phyloP scores from a whole-genome alignment of 2,329 filamentous ascomycete species.

The Aspergillus sp. region DNA sequence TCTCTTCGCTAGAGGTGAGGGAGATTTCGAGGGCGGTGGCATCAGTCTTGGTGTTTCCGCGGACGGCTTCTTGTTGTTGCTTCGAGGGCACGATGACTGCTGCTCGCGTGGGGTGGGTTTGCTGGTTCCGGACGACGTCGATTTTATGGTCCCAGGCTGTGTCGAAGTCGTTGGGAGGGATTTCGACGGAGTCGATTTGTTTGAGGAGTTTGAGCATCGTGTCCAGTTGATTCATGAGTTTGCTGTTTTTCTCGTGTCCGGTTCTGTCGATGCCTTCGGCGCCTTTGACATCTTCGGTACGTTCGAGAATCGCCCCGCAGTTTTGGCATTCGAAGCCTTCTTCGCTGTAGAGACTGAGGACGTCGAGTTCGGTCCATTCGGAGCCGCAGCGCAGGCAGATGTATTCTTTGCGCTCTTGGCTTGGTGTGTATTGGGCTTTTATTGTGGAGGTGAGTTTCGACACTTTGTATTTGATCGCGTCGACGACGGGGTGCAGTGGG shows the following conservation, averaged over 20 bases:
- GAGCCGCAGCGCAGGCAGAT: conserved; percentile 78
- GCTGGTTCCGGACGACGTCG: conserved; percentile 47
- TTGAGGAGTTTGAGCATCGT: conserved; percentile 50
- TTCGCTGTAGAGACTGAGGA: conserved; percentile 69
- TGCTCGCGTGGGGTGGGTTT: conserved; percentile 43
- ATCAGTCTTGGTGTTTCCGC: conserved; percentile 47
- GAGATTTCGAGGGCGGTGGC: conserved; percentile 50
- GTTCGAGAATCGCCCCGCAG: conserved; percentile 59
- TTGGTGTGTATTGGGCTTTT: conserved; percentile 77
- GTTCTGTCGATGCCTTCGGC: conserved; percentile 46
- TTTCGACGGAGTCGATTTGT: conserved; percentile 50
- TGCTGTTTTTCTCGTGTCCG: conserved; percentile 53
- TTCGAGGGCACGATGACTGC: conserved; percentile 44
- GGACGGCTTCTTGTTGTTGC: conserved; percentile 41
- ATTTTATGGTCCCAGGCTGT: conserved; percentile 52
- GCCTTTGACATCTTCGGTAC: conserved; percentile 48
- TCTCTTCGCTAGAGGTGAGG: conserved; percentile 51
- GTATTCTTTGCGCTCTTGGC: conserved; percentile 87
- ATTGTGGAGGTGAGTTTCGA: conserved; percentile 86
- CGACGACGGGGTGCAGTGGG: conserved; percentile 89
- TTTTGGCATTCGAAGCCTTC: conserved; percentile 80
- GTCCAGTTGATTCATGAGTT: conserved; percentile 51
- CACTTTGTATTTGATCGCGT: conserved; percentile 93
- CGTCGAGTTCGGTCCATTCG: conserved; percentile 88
- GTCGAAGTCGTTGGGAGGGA: conserved; percentile 52